Conservation (phyloP, 2,329 filamentous ascomycete genomes). For the Sclerotinia nivalis region DNA sequence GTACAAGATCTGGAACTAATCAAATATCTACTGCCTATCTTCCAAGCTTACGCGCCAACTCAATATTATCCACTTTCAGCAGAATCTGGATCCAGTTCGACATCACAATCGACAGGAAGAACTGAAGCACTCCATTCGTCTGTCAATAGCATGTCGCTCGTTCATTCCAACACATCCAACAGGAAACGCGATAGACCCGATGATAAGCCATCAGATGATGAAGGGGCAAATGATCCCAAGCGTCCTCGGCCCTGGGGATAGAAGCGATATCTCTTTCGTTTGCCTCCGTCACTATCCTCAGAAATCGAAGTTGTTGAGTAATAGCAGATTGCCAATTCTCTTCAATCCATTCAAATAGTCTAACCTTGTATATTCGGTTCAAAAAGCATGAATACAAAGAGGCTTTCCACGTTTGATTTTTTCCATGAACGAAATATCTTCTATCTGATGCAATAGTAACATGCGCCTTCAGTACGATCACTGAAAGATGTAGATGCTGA, state of each 20-base stretch:
- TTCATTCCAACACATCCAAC: background rate
- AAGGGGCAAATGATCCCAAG: background rate
- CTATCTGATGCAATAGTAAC: background rate
- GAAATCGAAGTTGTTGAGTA: background rate
- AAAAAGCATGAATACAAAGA: background rate
- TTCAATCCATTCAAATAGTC: background rate
- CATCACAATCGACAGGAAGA: background rate
- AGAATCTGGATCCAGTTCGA: background rate
- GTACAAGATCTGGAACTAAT: background rate
- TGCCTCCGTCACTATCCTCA: background rate
- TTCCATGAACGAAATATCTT: slow-evolving; percentile 7
- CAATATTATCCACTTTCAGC: background rate
- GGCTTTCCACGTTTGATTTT: background rate
- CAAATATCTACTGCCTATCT: too few species aligned
- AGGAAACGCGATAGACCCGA: background rate
- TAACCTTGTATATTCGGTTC: background rate
- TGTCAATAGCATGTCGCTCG: background rate
- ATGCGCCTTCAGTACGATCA: background rate
- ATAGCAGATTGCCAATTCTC: background rate
- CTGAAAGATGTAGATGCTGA: too few species aligned
- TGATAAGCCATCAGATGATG: too few species aligned
- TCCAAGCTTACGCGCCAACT: background rate
- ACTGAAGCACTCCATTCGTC: background rate
- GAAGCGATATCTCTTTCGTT: background rate
- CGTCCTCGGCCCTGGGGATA: background rate